Conservation (phyloP, 768 basidiomycete species). For the Serendipita sp. region DNA sequence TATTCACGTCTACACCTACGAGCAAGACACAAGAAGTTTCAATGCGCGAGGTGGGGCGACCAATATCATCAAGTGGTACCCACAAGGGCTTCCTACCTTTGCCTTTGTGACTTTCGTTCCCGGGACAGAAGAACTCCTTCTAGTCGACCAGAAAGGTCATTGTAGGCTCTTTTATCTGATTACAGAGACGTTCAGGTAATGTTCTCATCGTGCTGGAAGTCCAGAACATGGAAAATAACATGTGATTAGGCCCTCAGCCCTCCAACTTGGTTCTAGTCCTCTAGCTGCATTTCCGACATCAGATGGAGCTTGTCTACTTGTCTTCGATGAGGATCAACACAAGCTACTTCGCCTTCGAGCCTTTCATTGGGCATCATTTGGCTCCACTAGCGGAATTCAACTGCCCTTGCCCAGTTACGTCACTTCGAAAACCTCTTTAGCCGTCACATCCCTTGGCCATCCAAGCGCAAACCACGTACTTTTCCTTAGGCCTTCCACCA, state of each 20-base stretch:
- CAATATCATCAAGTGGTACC: neutral
- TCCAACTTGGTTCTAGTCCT: neutral
- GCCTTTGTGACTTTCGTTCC: neutral
- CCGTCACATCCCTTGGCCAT: constrained; percentile 32
- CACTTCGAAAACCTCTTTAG: constrained; percentile 13
- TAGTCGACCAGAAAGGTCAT: neutral
- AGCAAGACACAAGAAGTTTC: neutral
- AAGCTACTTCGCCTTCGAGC: constrained; percentile 19
- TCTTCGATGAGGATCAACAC: constrained; percentile 17
- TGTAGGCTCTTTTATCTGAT: neutral
- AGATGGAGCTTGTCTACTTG: constrained; percentile 39
- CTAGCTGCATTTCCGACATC: constrained; percentile 25
- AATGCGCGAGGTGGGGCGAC: neutral
- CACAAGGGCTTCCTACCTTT: neutral
- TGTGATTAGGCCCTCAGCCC: neutral
- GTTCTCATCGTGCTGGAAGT: neutral
- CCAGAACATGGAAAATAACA: no score
- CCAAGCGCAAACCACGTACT: constrained; percentile 30
- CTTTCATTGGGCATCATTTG: constrained; percentile 45
- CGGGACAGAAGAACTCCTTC: neutral
- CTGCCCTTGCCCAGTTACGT: constrained; percentile 13
- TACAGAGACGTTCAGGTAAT: neutral
- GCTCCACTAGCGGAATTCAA: constrained; percentile 25
- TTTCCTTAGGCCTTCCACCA: constrained; percentile 21
- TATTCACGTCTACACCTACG: constrained; percentile 1